Evolutionary conservation across 176 grass and related monocot genomes (phyloP).

Genomic region (Typha latifolia): DNA sequence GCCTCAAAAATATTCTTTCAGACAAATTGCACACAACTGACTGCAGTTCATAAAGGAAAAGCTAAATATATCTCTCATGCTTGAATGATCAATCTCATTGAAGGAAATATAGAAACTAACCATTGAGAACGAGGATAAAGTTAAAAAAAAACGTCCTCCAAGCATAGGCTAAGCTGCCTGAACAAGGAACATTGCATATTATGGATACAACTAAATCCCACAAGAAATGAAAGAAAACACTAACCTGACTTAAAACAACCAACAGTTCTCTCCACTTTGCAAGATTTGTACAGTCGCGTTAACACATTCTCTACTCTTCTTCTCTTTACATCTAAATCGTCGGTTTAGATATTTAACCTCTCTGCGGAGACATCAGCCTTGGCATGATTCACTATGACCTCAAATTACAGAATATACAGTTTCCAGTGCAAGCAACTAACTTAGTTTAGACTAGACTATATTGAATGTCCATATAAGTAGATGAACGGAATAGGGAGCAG

Average conservation of each 20-base stretch:
- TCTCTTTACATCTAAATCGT: neutral
- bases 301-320: slow-evolving; percentile 7
- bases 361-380: neutral
- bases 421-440: neutral
- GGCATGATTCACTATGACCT: neutral
- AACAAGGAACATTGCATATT: neutral
- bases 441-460: neutral
- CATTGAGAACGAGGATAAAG: too few relatives aligned
- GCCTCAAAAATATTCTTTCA: too few relatives aligned
- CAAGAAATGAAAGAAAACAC: neutral
- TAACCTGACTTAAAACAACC: neutral
- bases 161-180: too few relatives aligned
- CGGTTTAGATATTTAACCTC: neutral
- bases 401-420: neutral
- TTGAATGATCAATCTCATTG: too few relatives aligned
- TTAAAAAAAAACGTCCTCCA: too few relatives aligned
- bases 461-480: neutral
- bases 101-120: too few relatives aligned
- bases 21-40: too few relatives aligned
- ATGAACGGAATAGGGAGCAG: neutral
- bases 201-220: neutral
- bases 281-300: neutral
- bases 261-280: neutral
- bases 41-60: too few relatives aligned
- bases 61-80: too few relatives aligned